Evolutionary conservation across 768 basidiomycete genomes (phyloP).

Genomic region (Suillus bovinus): DNA sequence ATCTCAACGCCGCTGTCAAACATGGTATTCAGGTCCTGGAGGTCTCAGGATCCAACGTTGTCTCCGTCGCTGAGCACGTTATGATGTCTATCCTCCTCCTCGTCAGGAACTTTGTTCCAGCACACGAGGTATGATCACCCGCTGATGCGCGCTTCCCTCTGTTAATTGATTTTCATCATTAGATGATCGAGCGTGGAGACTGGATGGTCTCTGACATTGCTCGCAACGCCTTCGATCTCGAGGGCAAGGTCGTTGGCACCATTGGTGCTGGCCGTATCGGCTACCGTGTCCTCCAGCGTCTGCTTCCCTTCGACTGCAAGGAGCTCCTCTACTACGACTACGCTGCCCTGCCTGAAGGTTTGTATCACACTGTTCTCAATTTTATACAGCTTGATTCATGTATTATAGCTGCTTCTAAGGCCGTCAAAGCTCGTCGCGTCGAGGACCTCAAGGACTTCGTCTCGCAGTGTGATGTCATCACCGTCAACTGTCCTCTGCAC

Average conservation of each 20-base stretch:
- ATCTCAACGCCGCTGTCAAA: constrained; percentile 85
- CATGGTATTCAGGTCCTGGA: constrained; percentile 79
- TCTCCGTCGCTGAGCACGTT: constrained; percentile 90
- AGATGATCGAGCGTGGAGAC: constrained; percentile 83
- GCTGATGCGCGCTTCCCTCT: neutral
- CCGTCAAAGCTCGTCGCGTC: constrained; percentile 71
- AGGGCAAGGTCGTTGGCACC: constrained; percentile 89
- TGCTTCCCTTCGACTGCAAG: constrained; percentile 84
- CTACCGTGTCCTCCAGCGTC: constrained; percentile 80
- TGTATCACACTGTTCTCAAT: neutral
- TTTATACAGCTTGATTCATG: neutral
- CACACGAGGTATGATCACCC: constrained; percentile 65
- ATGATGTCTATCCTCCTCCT: constrained; percentile 89
- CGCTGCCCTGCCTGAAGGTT: constrained; percentile 64
- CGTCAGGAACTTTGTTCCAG: constrained; percentile 87
- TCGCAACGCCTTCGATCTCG: constrained; percentile 84
- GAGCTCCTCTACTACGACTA: constrained; percentile 92
- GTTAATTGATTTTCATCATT: neutral
- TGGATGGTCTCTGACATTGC: constrained; percentile 88
- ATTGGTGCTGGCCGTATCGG: constrained; percentile 86
- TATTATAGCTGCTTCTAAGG: constrained; percentile 56
- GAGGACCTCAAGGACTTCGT: constrained; percentile 70
- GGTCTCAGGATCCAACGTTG: constrained; percentile 88
- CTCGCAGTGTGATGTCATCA: constrained; percentile 71
- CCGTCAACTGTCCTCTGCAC: constrained; percentile 89